Percentiles rank a stretch among this genome's conserved stretches.
phyloP scores from a whole-genome alignment of 805 yeast genomes.

The Pichia heedii region DNA sequence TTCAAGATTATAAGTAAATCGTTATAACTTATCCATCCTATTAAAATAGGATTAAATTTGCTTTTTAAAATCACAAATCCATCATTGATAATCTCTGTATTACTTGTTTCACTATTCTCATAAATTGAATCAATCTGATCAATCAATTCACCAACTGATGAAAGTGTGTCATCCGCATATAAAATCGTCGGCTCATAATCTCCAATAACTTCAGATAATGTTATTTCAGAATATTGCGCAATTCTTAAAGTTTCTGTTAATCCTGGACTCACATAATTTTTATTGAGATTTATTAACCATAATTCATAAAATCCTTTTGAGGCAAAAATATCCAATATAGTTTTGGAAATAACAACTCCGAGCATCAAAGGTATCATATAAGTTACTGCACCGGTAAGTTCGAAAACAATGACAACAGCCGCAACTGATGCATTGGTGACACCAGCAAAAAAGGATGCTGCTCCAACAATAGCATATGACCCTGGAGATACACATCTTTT shows the following conservation, averaged over 20 bases:
- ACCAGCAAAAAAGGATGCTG: conserved; percentile 76
- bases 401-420: conserved; percentile 73
- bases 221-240: conserved; percentile 29
- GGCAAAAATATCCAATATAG: conserved; percentile 56
- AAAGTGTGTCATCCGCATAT: conserved; percentile 4
- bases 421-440: conserved; percentile 73
- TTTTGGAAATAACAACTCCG: conserved; percentile 66
- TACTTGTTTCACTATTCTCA: not conserved
- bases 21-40: conserved; percentile 8
- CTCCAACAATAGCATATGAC: conserved; percentile 82
- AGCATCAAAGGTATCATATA: conserved; percentile 82
- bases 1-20: conserved; percentile 1
- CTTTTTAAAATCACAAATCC: conserved; percentile 7
- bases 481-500: conserved; percentile 66
- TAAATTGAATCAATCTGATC: not conserved
- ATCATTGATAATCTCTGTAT: not conserved
- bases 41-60: not conserved
- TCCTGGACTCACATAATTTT: conserved; percentile 35
- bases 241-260: conserved; percentile 24
- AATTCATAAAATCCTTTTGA: conserved; percentile 51
- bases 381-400: conserved; percentile 76
- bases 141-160: not conserved
- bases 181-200: not conserved
- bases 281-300: conserved; percentile 35
- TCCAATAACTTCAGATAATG: not conserved